phyloP scores from a whole-genome alignment of 129 eudicot genomes.

The Rutidosis leptorrhynchoides region DNA sequence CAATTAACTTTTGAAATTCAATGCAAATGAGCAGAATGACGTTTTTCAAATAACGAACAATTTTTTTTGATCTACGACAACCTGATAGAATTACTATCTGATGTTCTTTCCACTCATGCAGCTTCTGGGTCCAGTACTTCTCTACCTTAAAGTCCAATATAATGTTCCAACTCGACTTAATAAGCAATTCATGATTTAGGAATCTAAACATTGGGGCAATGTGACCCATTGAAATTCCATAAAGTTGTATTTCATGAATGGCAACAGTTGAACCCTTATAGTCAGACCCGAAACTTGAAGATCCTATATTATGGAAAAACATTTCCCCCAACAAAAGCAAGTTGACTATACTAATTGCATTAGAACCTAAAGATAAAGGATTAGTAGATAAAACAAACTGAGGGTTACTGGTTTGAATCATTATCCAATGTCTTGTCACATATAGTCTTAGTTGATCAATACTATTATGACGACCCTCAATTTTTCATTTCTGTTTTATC shows the following conservation, averaged over 20 bases:
- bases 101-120: too few species aligned
- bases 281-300: neutral
- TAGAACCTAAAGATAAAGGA: conserved; percentile 9
- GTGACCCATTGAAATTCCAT: conserved; percentile 10
- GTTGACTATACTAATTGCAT: neutral
- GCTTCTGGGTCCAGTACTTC: too few species aligned
- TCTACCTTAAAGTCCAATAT: conserved; percentile 19
- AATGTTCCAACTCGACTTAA: conserved; percentile 1
- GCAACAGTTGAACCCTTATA: conserved; percentile 8
- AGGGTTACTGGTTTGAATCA: conserved; percentile 13
- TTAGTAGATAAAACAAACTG: conserved; percentile 13
- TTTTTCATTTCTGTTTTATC: conserved; percentile 24
- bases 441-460: conserved; percentile 20
- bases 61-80: too few species aligned
- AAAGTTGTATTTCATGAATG: neutral
- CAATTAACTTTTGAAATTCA: too few species aligned
- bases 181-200: too few species aligned
- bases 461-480: conserved; percentile 18
- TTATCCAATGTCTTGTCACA: conserved; percentile 24
- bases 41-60: too few species aligned
- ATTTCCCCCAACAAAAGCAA: neutral
- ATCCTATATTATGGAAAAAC: too few species aligned
- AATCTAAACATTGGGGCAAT: conserved; percentile 21
- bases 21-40: too few species aligned
- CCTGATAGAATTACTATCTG: too few species aligned